Conservation (phyloP, 1,139 yeast species). For the Kodamaea suecica region DNA sequence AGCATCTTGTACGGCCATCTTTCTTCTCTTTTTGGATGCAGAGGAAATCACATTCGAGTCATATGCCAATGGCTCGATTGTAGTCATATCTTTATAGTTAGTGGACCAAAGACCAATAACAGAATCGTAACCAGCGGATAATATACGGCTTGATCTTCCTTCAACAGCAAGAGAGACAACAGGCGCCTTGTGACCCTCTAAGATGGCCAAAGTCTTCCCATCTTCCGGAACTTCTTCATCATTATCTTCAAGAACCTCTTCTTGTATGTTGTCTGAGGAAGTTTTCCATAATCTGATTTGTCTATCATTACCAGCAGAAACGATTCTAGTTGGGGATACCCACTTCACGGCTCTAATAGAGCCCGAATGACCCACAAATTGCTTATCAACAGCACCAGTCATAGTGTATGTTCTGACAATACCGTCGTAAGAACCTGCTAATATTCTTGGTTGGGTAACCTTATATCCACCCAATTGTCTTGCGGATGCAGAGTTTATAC, state of each 20-base stretch:
- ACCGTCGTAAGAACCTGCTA: conserved; percentile 94
- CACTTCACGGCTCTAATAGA: conserved; percentile 81
- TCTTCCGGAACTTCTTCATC: conserved; percentile 47
- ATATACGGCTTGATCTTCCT: conserved; percentile 49
- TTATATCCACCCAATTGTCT: conserved; percentile 4
- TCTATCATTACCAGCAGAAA: conserved; percentile 87
- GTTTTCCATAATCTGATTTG: conserved; percentile 87
- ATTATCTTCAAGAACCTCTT: conserved; percentile 31
- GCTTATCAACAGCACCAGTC: conserved; percentile 80
- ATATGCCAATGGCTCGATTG: conserved; percentile 58
- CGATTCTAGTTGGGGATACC: conserved; percentile 70
- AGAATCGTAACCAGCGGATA: conserved; percentile 83
- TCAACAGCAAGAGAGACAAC: conserved; percentile 74
- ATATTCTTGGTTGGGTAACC: conserved; percentile 46
- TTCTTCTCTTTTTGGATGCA: conserved; percentile 85
- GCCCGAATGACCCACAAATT: conserved; percentile 83
- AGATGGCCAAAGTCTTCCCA: conserved; percentile 69
- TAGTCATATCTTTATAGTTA: conserved; percentile 77
- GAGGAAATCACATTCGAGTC: conserved; percentile 57
- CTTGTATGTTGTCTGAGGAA: conserved; percentile 26
- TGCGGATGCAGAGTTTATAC: conserved; percentile 30
- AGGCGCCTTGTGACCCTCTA: conserved; percentile 88
- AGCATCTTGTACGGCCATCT: conserved; percentile 74
- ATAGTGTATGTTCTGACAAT: conserved; percentile 84
- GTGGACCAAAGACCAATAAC: conserved; percentile 90